These are phyloP conservation scores for Magnaporthales sp. DNA, from an alignment of 2,329 filamentous ascomycete species.

Conservation along the genomic window DNA sequence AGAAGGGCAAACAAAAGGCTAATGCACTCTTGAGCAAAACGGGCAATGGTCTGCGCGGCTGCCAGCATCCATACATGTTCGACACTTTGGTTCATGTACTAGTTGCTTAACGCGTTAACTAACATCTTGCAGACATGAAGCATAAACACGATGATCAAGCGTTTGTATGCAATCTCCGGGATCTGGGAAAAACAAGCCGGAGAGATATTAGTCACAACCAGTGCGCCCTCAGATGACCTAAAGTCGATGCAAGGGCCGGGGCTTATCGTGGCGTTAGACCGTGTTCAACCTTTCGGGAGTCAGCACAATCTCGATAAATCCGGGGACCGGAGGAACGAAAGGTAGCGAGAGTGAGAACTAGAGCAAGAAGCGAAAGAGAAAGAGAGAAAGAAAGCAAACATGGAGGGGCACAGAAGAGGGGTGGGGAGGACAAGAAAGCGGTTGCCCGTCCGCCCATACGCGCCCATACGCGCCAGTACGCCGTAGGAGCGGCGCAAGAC, in stretches of 20 bases:
- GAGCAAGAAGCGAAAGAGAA: neutral
- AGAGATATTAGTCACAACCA: neutral
- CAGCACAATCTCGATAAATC: conserved; percentile 2
- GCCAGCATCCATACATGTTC: neutral
- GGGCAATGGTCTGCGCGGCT: neutral
- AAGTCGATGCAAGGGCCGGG: neutral
- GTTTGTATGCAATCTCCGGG: neutral
- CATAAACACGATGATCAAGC: neutral
- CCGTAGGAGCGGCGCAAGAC: neutral
- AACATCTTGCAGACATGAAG: neutral
- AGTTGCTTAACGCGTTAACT: neutral
- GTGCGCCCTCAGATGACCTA: neutral
- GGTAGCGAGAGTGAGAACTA: neutral
- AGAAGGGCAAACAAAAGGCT: neutral
- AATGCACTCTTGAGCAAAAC: neutral
- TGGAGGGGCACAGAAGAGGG: neutral
- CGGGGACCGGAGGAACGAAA: neutral
- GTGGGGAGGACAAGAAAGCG: neutral
- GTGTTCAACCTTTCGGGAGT: neutral
- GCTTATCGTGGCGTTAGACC: neutral
- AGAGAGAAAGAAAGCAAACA: neutral
- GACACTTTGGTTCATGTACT: neutral
- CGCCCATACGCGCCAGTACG: neutral
- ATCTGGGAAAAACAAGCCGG: neutral
- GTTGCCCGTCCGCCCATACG: neutral